Conservation (phyloP, 805 yeast genomes). For the Wickerhamiella hasegawae region DNA sequence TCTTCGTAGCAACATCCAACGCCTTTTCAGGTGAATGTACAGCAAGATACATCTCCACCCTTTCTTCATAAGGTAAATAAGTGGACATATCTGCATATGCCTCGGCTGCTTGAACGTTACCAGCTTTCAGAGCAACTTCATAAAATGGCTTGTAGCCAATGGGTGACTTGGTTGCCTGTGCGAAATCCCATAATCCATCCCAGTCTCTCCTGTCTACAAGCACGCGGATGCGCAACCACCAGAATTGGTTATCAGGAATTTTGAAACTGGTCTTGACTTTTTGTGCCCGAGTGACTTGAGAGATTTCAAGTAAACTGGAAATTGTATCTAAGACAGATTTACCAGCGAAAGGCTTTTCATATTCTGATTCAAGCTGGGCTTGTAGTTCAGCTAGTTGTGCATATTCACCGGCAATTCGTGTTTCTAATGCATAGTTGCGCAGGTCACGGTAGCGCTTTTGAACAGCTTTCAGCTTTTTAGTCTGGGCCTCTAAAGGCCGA, state of each 20-base stretch:
- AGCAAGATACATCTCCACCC: background rate
- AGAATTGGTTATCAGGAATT: slow-evolving; percentile 39
- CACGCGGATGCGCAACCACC: slow-evolving; percentile 36
- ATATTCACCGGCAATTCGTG: slow-evolving; percentile 30
- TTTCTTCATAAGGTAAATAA: background rate
- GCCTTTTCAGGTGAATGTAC: background rate
- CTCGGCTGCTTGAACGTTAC: slow-evolving; percentile 44
- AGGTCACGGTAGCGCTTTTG: slow-evolving; percentile 23
- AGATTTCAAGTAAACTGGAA: slow-evolving; percentile 27
- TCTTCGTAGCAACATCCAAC: background rate
- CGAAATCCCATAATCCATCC: slow-evolving; percentile 39
- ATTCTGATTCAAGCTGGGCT: slow-evolving; percentile 28
- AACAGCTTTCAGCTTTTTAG: slow-evolving; percentile 14
- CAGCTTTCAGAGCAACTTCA: slow-evolving; percentile 34
- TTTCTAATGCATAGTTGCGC: slow-evolving; percentile 21
- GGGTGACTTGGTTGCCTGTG: slow-evolving; percentile 39
- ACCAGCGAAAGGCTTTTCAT: slow-evolving; percentile 26
- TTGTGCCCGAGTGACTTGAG: slow-evolving; percentile 35
- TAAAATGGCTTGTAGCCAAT: slow-evolving; percentile 59
- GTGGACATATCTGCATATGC: slow-evolving; percentile 38
- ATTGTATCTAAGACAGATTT: slow-evolving; percentile 35
- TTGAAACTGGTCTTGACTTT: slow-evolving; percentile 37
- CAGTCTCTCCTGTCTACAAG: slow-evolving; percentile 34
- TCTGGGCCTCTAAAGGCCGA: slow-evolving; percentile 10
- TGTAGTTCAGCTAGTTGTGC: slow-evolving; percentile 30